A percentile compares a stretch with the other conserved stretches of the same genome.
These are phyloP conservation scores for Cladophialophora exuberans DNA, from an alignment of 2,329 filamentous ascomycete species.

Conservation along the genomic window DNA sequence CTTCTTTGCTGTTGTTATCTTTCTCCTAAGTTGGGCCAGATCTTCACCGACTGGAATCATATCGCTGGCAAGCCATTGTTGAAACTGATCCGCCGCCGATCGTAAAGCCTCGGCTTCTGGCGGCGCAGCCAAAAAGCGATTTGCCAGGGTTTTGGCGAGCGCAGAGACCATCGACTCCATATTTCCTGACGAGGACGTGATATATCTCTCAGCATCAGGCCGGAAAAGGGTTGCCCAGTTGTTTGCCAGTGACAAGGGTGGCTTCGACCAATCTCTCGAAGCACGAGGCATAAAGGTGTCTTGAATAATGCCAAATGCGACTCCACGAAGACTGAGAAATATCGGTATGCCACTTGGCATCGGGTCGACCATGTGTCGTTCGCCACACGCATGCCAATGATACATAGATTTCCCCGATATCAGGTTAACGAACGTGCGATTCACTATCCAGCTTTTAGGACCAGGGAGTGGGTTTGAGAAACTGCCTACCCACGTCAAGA, in stretches of 20 bases:
- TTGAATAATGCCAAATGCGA: background rate
- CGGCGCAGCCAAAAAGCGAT: background rate
- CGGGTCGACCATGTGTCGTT: background rate
- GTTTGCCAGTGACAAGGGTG: background rate
- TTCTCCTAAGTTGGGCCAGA: no score
- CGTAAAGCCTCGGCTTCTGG: no score
- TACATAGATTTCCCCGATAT: background rate
- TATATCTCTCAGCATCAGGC: background rate
- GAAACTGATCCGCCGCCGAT: no score
- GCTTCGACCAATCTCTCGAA: background rate
- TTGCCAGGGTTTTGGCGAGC: background rate
- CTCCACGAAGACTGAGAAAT: background rate
- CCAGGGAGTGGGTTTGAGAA: no score
- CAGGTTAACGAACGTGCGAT: background rate
- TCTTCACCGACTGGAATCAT: no score
- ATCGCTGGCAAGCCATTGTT: no score
- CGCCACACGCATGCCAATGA: background rate
- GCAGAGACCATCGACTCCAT: background rate
- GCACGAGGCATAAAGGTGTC: background rate
- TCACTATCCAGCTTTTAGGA: no score
- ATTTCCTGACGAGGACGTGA: no score
- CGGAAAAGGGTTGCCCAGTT: background rate
- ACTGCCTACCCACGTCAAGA: no score
- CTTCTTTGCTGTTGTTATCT: no score
- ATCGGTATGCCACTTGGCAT: background rate